Percentiles rank a stretch among this genome's conserved stretches.
phyloP scores from a whole-genome alignment of 1,284 basidiomycete genomes.

The Cutaneotrichosporon dermatis region DNA sequence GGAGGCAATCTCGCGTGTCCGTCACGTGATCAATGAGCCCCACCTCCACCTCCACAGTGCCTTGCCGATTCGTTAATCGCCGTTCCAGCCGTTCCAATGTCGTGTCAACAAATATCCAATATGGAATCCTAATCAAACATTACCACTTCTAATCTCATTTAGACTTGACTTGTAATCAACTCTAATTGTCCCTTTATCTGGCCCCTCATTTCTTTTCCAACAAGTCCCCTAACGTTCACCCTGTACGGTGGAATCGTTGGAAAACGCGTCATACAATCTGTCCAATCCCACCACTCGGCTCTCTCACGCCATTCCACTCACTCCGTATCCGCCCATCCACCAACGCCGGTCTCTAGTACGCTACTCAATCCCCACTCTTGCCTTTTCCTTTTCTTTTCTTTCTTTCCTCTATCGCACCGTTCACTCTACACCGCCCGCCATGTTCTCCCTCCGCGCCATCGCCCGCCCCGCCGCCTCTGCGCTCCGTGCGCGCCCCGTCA shows the following conservation, averaged over 20 bases:
- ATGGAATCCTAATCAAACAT: not conserved
- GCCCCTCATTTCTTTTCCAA: not conserved
- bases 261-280: slow-evolving; percentile 3
- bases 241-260: not conserved
- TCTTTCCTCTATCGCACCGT: not conserved
- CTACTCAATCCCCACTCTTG: no score
- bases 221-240: not conserved
- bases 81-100: no score
- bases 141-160: not conserved
- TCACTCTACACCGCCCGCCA: slow-evolving; percentile 7
- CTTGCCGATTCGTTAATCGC: no score
- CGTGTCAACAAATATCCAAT: no score
- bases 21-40: no score
- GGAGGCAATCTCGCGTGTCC: no score
- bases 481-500: slow-evolving; percentile 16
- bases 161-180: not conserved
- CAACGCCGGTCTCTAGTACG: not conserved
- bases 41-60: no score
- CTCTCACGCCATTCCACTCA: not conserved
- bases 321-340: not conserved
- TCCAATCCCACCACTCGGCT: slow-evolving; percentile 5
- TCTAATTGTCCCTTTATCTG: not conserved
- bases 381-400: not conserved
- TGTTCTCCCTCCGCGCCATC: slow-evolving; percentile 26
- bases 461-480: slow-evolving; percentile 17